Base-by-base conservation (phyloP, 345 rosid genomes). In the Viola odorata region DNA sequence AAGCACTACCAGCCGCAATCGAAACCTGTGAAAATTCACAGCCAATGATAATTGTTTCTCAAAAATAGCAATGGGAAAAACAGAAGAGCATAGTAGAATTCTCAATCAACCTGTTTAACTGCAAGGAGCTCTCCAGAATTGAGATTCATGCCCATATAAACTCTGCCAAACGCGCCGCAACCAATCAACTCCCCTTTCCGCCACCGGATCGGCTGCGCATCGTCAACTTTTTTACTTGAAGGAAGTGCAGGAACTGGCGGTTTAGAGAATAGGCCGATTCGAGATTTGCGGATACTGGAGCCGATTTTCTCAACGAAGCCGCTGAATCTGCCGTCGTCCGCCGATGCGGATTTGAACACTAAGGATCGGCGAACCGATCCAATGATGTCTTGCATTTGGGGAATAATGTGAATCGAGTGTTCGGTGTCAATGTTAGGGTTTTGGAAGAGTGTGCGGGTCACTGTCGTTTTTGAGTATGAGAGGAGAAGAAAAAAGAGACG, bases 1-100 rank as follows among this genome's bases (percentile, higher is more conserved):
- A 82, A 61, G 81, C 85, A 75, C 83, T 84, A 63, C 63, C 80
- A 0, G 83, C 76, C 41, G 85, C 85, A 50, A 85, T 80, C 73
- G 72, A 74, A 67, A 87, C 95, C 95, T 87, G 51, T 65, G 32
- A 42, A 41, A 45, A 60, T 2, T 42, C 14, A 14, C 15, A 45
- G 10, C 2, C 14, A 50, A 32, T 14, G 17, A 41, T 56, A 32
- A 23, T 23, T 12, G 17, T 39, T 23, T 57, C 65, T 5, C 16
- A 41, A 45, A 58, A 23, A 8, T 13, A 9, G 7, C 15, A 41
- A 64, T n/a, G 60, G 11, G 48, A 51, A 37, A 55, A 42, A 5
- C 49, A 53, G n/a, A 53, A 14, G 10, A 40, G 1, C 2, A 12
- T 16, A 23, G 32, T n/a, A n/a, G 10, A 23, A 23, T 23, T 23